phyloP scores from a whole-genome alignment of 192 early-diverging fungal species.

The Oehlia diaphana region DNA sequence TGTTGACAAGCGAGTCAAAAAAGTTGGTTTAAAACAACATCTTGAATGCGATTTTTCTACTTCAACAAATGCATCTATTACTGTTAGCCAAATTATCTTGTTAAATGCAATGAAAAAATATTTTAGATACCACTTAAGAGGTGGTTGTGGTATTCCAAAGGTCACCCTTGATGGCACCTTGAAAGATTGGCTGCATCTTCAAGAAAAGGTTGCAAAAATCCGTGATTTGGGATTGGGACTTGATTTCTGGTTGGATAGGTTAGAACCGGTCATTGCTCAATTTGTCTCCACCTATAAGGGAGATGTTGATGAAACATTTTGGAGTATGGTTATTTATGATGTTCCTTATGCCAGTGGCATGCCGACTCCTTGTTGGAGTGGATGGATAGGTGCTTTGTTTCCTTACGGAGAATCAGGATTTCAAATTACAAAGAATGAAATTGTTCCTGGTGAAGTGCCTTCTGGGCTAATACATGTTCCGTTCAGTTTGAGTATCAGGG shows the following conservation, averaged over 20 bases:
- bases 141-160: conserved; percentile 23
- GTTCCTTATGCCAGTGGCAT: not conserved
- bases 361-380: not conserved
- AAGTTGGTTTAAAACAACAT: conserved; percentile 1
- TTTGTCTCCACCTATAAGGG: conserved; percentile 20
- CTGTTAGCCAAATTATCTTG: not conserved
- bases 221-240: not conserved
- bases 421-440: not conserved
- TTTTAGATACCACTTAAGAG: not conserved
- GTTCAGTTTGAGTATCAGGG: not conserved
- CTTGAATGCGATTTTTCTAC: conserved; percentile 7
- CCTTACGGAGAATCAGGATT: not conserved
- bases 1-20: not conserved
- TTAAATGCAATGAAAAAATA: conserved; percentile 22
- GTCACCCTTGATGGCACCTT: not conserved
- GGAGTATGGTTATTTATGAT: not conserved
- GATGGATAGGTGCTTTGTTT: conserved; percentile 16
- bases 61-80: not conserved
- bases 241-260: conserved; percentile 1
- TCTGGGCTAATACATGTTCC: conserved; percentile 16
- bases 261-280: conserved; percentile 21
- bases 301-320: conserved; percentile 18
- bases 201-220: conserved; percentile 9
- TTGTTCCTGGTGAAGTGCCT: not conserved
- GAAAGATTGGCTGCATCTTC: conserved; percentile 10